These are phyloP conservation scores for Phialemonium atrogriseum DNA, from an alignment of 2,329 filamentous ascomycete genomes.

Conservation along the genomic window DNA sequence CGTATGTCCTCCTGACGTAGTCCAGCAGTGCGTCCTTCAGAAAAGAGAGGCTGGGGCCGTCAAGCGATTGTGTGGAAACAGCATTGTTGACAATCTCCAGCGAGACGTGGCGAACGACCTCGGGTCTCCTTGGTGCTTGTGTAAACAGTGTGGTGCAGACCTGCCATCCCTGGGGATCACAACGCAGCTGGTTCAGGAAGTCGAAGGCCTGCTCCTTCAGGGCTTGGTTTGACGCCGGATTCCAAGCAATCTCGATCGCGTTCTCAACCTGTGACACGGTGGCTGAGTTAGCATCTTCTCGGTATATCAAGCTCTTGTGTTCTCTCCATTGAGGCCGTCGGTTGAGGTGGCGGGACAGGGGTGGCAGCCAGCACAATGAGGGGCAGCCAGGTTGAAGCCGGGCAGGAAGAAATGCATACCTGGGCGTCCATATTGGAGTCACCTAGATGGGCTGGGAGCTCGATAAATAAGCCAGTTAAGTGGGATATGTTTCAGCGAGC, in stretches of 20 bases:
- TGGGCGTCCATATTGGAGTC: constrained; percentile 1
- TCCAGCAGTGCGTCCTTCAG: constrained; percentile 75
- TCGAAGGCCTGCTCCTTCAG: constrained; percentile 78
- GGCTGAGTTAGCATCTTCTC: background rate
- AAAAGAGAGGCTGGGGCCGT: constrained; percentile 61
- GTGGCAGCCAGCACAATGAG: background rate
- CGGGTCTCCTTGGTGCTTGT: constrained; percentile 63
- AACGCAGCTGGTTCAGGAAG: constrained; percentile 69
- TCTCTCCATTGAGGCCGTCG: no score
- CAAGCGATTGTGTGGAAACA: constrained; percentile 70
- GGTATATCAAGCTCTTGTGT: no score
- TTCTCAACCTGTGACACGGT: constrained; percentile 65
- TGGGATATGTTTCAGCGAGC: constrained; percentile 7
- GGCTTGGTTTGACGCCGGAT: constrained; percentile 65
- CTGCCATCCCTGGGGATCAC: constrained; percentile 83
- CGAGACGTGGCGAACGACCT: constrained; percentile 80
- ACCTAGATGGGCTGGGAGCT: no score
- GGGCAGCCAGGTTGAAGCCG: background rate
- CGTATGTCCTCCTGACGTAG: constrained; percentile 73
- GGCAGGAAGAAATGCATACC: background rate
- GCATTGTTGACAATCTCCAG: constrained; percentile 92
- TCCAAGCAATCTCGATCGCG: constrained; percentile 90
- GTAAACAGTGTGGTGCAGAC: constrained; percentile 81
- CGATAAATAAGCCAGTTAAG: constrained; percentile 6
- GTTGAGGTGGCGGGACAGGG: background rate